Base-by-base conservation (phyloP, 2,329 filamentous ascomycete species). In the Xylariaceae sp. region DNA sequence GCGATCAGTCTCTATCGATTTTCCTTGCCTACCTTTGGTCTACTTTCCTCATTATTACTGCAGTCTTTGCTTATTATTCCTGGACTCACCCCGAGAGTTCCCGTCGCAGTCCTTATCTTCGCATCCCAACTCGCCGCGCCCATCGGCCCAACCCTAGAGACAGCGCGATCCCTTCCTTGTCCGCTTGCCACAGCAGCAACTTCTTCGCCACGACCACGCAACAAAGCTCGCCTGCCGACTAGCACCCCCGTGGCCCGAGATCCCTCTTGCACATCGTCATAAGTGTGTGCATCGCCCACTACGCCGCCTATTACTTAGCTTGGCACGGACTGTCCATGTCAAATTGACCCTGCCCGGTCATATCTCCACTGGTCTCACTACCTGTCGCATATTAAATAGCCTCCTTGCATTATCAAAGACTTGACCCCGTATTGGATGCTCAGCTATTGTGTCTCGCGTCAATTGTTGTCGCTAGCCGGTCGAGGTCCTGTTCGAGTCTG, bases 381-480 rank as follows among this genome's bases (percentile, higher is more conserved):
- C 54, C 60, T 61, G 53, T 60, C 61, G 61, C 66, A 66, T 67
- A 64, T 56, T 62, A 59, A 57, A 63, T 62, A 68, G 58, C 56
- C 59, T 39, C 53, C 52, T 61, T 55, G 42, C 63, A 56, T 56
- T 50, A 51, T 55, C 55, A 47, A 56, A 57, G 51, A 65, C 65
- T 65, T 61, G 57, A 60, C 56, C 59, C 59, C 53, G 55, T 60
- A 52, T 55, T 58, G 59, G 64, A 66, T 67, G 67, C 56, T 70
- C 60, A 58, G 57, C 56, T 39, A 58, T 58, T 55, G 52, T 57
- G 61, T 62, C 61, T 65, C 56, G 58, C 51, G 55, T 62, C 64
- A 60, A 66, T 67, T 62, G 64, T 65, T 60, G 61, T 68, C 64
- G 64, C 57, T 63, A 62, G 68, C 64, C 63, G 62, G 58, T 65